Percentiles rank a stretch among this genome's conserved stretches.
Conservation (phyloP, 352 stramenopile genomes). For the Aphanomyces cochlioides region DNA sequence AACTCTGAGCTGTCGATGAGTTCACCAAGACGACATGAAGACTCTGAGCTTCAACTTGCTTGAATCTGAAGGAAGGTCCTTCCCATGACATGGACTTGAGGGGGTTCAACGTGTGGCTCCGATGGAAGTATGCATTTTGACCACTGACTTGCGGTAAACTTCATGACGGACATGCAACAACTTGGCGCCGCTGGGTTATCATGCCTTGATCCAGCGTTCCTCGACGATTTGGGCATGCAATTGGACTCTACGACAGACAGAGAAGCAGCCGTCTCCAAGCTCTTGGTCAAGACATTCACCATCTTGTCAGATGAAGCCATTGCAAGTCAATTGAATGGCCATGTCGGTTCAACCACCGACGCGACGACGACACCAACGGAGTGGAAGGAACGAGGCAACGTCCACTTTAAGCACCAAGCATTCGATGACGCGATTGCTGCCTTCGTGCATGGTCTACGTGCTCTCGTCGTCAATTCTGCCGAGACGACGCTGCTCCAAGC, state of each 20-base stretch:
- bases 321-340: not conserved
- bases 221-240: not conserved
- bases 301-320: not conserved
- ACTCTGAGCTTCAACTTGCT: no score
- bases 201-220: not conserved
- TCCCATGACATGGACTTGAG: no score
- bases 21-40: no score
- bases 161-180: no score
- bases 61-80: no score
- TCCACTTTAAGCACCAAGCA: not conserved
- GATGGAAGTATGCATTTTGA: no score
- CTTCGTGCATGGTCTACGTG: constrained; percentile 9
- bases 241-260: not conserved
- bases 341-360: not conserved
- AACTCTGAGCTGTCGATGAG: no score
- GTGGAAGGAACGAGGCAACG: constrained; percentile 19
- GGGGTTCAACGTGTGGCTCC: no score
- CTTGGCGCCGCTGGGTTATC: no score
- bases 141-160: no score
- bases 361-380: not conserved
- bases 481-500: constrained; percentile 5
- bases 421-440: constrained; percentile 5
- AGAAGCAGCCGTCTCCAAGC: no score
- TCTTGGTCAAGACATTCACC: constrained; percentile 2
- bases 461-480: not conserved